Conservation (phyloP, 768 basidiomycete species). For the Imleria badia region DNA sequence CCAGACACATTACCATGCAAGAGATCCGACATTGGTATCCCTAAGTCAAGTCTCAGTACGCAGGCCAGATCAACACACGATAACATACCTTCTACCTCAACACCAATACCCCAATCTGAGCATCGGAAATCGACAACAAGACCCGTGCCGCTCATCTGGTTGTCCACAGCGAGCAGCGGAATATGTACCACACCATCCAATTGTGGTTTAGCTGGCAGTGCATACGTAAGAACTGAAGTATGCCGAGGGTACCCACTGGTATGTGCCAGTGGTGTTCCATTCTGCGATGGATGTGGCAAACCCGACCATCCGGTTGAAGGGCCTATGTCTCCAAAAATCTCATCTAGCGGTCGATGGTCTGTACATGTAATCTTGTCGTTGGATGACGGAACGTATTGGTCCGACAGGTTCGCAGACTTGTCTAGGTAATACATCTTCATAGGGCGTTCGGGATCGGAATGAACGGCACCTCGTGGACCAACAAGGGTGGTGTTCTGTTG, state of each 20-base stretch:
- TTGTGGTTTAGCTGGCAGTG: conserved; percentile 20
- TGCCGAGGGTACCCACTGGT: background rate
- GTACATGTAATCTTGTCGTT: conserved; percentile 29
- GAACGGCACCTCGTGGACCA: background rate
- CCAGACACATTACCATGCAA: conserved; percentile 19
- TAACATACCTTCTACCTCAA: conserved; percentile 19
- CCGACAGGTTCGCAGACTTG: conserved; percentile 5
- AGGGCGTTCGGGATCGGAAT: background rate
- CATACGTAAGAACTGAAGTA: conserved; percentile 13
- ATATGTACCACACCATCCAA: conserved; percentile 21
- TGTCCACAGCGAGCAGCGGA: conserved; percentile 25
- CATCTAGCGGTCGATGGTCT: conserved; percentile 28
- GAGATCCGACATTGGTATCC: conserved; percentile 28
- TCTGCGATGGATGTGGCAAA: background rate
- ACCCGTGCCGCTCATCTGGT: conserved; percentile 15
- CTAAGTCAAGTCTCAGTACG: conserved; percentile 3
- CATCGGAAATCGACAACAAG: conserved; percentile 21
- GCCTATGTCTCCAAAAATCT: conserved; percentile 20
- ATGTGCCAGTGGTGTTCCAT: conserved; percentile 1
- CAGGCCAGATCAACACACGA: background rate
- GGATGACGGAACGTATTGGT: conserved; percentile 29
- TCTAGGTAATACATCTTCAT: background rate
- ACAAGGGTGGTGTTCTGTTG: background rate
- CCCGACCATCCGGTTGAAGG: background rate
- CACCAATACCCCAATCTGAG: conserved; percentile 25